Evolutionary conservation across 1,284 basidiomycete genomes (phyloP).

Genomic region (Gomphus sp.): DNA sequence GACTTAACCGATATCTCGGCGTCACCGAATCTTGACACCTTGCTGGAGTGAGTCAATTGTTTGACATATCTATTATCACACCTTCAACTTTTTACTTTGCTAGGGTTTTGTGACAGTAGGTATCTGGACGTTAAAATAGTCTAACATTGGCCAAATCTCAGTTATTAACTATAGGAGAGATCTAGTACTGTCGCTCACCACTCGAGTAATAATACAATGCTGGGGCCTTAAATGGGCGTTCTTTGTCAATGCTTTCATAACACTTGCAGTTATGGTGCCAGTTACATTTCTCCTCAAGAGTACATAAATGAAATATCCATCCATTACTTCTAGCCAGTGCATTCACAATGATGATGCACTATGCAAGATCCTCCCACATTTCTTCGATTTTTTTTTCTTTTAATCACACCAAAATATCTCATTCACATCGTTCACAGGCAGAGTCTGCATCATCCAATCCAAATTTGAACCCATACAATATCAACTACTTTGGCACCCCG

Average conservation of each 20-base stretch:
- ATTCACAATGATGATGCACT: too few relatives aligned
- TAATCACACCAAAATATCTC: too few relatives aligned
- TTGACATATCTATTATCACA: neutral
- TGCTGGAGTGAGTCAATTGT: neutral
- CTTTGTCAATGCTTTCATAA: slow-evolving; percentile 27
- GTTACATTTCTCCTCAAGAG: slow-evolving; percentile 24
- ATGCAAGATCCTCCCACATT: too few relatives aligned
- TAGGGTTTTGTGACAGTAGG: slow-evolving; percentile 3
- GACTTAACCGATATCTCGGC: too few relatives aligned
- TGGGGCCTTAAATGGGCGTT: slow-evolving; percentile 24
- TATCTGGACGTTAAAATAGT: neutral
- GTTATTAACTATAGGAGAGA: slow-evolving; percentile 20
- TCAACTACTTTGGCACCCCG: too few relatives aligned
- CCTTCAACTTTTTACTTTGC: neutral
- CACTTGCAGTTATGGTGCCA: slow-evolving; percentile 23
- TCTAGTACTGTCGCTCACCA: slow-evolving; percentile 24
- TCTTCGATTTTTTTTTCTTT: too few relatives aligned
- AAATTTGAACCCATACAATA: too few relatives aligned
- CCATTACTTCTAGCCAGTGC: too few relatives aligned
- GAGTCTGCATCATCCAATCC: too few relatives aligned
- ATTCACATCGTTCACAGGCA: too few relatives aligned
- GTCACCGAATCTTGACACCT: too few relatives aligned
- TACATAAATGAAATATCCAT: slow-evolving; percentile 14
- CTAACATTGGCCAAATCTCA: neutral
- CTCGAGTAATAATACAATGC: slow-evolving; percentile 20